Conservation (phyloP, 2,329 filamentous ascomycete species). For the Aspergillus sp. region DNA sequence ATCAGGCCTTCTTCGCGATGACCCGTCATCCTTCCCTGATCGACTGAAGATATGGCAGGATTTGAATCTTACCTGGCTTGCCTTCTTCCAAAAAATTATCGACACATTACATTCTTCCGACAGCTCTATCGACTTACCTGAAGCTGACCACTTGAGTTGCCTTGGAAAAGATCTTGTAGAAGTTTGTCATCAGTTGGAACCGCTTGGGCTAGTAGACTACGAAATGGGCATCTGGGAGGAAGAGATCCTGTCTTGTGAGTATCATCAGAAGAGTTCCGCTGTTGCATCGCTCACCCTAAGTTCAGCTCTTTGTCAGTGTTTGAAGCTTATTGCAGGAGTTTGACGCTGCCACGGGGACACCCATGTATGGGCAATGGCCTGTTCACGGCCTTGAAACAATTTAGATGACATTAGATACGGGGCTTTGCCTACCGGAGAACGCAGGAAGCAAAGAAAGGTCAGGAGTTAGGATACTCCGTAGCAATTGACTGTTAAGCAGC, state of each 20-base stretch:
- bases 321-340: neutral
- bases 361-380: too few species aligned
- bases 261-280: neutral
- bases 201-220: neutral
- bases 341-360: too few species aligned
- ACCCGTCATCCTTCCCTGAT: neutral
- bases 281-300: neutral
- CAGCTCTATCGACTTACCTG: neutral
- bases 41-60: neutral
- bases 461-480: too few species aligned
- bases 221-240: neutral
- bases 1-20: too few species aligned
- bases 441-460: too few species aligned
- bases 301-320: neutral
- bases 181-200: neutral
- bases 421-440: too few species aligned
- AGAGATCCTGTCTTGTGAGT: neutral
- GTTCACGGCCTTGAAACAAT: too few species aligned
- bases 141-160: neutral
- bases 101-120: neutral
- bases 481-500: too few species aligned
- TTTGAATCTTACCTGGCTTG: neutral
- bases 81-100: neutral
- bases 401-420: too few species aligned
- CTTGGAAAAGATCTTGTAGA: neutral